Percentiles rank a stretch among this genome's conserved stretches.
Conservation (phyloP, 495 filamentous ascomycete genomes). For the Parathielavia hyrcaniae region DNA sequence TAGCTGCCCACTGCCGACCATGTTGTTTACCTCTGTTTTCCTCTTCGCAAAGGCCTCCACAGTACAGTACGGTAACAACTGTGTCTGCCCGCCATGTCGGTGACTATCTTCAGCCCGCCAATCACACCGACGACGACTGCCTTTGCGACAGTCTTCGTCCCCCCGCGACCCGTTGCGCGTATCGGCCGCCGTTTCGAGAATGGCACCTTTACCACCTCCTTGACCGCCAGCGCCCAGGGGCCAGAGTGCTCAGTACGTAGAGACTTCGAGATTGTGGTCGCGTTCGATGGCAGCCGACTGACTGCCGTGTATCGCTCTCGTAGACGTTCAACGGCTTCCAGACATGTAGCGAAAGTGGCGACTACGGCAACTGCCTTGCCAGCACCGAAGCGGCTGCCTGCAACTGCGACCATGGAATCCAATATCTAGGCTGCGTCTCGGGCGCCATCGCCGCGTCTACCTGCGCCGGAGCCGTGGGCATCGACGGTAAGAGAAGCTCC, state of each 20-base stretch:
- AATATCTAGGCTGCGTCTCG: slow-evolving; percentile 26
- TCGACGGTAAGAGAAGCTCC: slow-evolving; percentile 1
- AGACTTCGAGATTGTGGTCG: too few relatives aligned
- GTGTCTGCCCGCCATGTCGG: background rate
- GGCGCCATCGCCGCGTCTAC: slow-evolving; percentile 22
- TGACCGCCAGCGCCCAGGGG: background rate
- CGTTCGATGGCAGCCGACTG: background rate
- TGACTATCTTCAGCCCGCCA: background rate
- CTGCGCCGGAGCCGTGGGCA: slow-evolving; percentile 17
- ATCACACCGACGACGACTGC: background rate
- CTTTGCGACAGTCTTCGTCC: background rate
- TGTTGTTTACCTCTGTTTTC: too few relatives aligned
- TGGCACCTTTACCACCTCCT: background rate
- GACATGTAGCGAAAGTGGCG: slow-evolving; percentile 22
- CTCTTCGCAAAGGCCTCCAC: background rate
- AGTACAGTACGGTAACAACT: background rate
- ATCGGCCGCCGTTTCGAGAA: background rate
- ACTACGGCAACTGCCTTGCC: slow-evolving; percentile 20
- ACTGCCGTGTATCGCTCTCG: background rate
- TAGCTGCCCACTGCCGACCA: too few relatives aligned
- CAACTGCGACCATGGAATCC: slow-evolving; percentile 22
- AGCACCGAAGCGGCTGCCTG: slow-evolving; percentile 12
- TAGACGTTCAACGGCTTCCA: slow-evolving; percentile 25
- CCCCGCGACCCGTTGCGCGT: background rate
- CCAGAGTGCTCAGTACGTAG: slow-evolving; percentile 5